These are phyloP conservation scores for Acacia confusa DNA, from an alignment of 306 rosid genomes.

Conservation along the genomic window DNA sequence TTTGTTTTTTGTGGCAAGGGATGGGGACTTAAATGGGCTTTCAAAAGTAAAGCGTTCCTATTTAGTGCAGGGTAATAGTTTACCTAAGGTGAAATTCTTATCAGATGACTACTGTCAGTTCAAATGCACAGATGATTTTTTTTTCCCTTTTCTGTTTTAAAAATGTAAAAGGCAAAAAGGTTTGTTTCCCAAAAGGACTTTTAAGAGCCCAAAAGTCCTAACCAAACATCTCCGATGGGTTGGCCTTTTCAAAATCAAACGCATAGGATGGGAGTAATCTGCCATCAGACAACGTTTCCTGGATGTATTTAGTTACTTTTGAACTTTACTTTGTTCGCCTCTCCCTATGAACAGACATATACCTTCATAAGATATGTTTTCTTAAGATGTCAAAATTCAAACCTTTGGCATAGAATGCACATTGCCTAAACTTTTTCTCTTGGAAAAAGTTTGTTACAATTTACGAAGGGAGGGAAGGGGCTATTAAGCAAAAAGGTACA, in stretches of 20 bases:
- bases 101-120: background rate
- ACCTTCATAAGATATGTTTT: background rate
- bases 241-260: background rate
- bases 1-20: background rate
- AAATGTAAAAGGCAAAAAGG: background rate
- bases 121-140: background rate
- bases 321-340: background rate
- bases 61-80: background rate
- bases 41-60: background rate
- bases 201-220: background rate
- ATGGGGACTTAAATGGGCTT: conserved; percentile 5
- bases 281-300: background rate
- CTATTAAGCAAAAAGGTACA: no score
- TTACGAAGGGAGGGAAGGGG: no score
- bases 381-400: conserved; percentile 13
- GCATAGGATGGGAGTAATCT: background rate
- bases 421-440: background rate
- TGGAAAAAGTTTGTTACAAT: background rate
- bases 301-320: background rate
- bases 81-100: conserved; percentile 7
- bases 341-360: background rate
- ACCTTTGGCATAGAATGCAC: background rate
- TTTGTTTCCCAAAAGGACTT: background rate
- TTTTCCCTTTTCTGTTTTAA: background rate
- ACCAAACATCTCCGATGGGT: background rate